phyloP scores from a whole-genome alignment of 768 basidiomycete genomes.

The Rhodosporidiobolus sp. region DNA sequence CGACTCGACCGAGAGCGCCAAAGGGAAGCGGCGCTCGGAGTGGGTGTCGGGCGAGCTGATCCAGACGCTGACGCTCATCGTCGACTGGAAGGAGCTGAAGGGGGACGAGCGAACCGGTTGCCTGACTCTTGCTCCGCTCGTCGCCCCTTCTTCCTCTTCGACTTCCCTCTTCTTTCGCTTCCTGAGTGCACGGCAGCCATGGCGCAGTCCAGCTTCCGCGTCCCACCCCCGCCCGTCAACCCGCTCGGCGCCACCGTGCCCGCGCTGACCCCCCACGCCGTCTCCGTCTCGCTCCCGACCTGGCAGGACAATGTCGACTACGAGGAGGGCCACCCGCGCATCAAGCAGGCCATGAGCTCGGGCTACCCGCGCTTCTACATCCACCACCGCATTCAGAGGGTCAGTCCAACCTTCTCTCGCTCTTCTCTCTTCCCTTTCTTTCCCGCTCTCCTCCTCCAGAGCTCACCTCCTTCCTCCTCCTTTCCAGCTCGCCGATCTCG shows the following conservation, averaged over 20 bases:
- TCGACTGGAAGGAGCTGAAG: background rate
- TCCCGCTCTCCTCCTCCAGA: background rate
- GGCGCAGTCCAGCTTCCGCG: conserved; percentile 15
- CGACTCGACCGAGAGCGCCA: conserved; percentile 66
- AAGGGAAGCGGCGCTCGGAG: conserved; percentile 81
- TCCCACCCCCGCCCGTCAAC: conserved; percentile 22
- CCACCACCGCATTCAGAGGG: conserved; percentile 77
- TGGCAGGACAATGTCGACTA: conserved; percentile 90
- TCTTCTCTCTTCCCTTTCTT: background rate
- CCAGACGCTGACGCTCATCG: conserved; percentile 60
- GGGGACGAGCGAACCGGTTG: no score
- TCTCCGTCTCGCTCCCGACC: conserved; percentile 89
- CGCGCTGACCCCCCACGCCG: conserved; percentile 65
- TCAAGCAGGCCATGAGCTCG: conserved; percentile 72
- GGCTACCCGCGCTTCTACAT: conserved; percentile 97
- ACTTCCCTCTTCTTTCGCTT: background rate
- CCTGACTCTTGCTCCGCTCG: background rate
- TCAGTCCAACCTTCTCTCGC: conserved; percentile 48
- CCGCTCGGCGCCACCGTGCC: conserved; percentile 42
- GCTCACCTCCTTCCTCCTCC: conserved; percentile 3
- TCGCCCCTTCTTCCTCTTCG: background rate
- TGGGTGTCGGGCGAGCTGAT: conserved; percentile 83
- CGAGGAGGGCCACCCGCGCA: conserved; percentile 79
- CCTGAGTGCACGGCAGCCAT: background rate
- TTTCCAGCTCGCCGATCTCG: conserved; percentile 69